A percentile compares a stretch with the other conserved stretches of the same genome.
These are phyloP conservation scores for Zygosaccharomyces bailii DNA, from an alignment of 805 yeast genomes.

Conservation along the genomic window DNA sequence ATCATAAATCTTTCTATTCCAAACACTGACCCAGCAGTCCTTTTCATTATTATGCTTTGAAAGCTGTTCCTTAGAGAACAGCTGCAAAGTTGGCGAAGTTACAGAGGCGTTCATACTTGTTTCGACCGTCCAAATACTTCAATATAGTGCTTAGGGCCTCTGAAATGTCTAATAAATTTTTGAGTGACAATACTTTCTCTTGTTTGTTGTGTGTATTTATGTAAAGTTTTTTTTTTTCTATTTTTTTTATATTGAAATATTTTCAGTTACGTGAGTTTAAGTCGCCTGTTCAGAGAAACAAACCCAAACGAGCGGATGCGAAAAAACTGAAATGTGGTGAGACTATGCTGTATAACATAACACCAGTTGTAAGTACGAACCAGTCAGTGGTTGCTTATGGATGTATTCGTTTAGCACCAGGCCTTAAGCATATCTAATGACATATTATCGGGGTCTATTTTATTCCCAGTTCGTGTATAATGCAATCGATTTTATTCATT, in stretches of 20 bases:
- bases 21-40: slow-evolving; percentile 79
- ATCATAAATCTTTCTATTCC: slow-evolving; percentile 77
- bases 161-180: not conserved
- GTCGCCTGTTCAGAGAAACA: not conserved
- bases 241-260: not conserved
- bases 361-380: not conserved
- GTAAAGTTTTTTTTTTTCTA: not conserved
- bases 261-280: not conserved
- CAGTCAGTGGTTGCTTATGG: not conserved
- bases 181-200: no score
- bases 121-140: slow-evolving; percentile 5
- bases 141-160: not conserved
- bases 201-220: not conserved
- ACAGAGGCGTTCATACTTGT: not conserved
- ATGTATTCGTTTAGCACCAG: slow-evolving; percentile 4
- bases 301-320: slow-evolving; percentile 1
- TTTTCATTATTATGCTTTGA: slow-evolving; percentile 47
- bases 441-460: not conserved
- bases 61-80: slow-evolving; percentile 54
- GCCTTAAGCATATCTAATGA: slow-evolving; percentile 6
- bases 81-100: slow-evolving; percentile 46
- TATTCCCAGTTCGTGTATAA: slow-evolving; percentile 1
- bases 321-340: slow-evolving; percentile 1
- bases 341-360: slow-evolving; percentile 2
- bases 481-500: not conserved